These are phyloP conservation scores for Rhytidiadelphus loreus DNA, from an alignment of 225 moss, liverwort and hornwort genomes.

Conservation along the genomic window DNA sequence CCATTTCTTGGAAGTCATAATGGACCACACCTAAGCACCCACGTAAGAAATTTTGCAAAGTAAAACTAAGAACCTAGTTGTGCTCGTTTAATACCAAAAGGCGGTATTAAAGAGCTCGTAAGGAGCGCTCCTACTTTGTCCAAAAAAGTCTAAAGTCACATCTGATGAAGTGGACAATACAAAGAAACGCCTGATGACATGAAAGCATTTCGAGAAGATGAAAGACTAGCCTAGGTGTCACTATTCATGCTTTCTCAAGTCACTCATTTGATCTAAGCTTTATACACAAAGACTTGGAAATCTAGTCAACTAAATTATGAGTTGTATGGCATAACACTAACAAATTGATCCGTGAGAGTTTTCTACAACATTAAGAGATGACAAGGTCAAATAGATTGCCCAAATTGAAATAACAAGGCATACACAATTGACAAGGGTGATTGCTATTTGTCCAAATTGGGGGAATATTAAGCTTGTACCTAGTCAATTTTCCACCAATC, in stretches of 20 bases:
- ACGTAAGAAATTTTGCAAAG: too few relatives aligned
- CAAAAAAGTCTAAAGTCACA: too few relatives aligned
- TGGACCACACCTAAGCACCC: too few relatives aligned
- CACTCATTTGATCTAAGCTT: rapidly evolving
- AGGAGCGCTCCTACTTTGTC: too few relatives aligned
- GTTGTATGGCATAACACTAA: not conserved
- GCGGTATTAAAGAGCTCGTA: too few relatives aligned
- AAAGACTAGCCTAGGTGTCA: rapidly evolving
- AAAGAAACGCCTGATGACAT: rapidly evolving
- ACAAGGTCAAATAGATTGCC: not conserved
- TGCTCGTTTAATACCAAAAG: too few relatives aligned
- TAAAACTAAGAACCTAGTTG: too few relatives aligned
- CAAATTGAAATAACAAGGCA: not conserved
- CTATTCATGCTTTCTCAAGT: rapidly evolving
- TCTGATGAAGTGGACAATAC: rapidly evolving
- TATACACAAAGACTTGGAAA: not conserved
- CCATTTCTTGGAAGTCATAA: too few relatives aligned
- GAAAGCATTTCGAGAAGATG: not conserved
- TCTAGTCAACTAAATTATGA: not conserved
- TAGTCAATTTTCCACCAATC: not conserved
- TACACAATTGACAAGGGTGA: not conserved
- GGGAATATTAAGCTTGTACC: not conserved
- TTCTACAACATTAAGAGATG: not conserved
- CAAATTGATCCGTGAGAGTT: not conserved
- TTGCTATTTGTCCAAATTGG: not conserved